Base-by-base conservation (phyloP, 371 early-diverging fungal genomes). In the Mortierella sp. region DNA sequence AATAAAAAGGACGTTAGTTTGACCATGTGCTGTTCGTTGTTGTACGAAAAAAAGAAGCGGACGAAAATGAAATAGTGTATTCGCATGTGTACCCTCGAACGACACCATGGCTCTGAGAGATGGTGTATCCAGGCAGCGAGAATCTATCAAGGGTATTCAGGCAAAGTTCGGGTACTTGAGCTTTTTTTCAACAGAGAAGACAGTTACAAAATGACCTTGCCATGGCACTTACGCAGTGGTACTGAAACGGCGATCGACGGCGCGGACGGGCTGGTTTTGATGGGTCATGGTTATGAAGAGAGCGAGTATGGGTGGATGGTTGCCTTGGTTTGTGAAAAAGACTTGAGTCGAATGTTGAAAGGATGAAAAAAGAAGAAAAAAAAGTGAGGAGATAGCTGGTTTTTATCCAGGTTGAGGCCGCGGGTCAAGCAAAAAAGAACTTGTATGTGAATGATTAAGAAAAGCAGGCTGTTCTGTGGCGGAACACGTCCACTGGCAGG, bases 161-260 rank as follows among this genome's bases (percentile, higher is more conserved):
- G 43, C 2, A 16, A 6, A 13, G 5, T 26, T 28, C 8, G 28
- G 24, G 34, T 31, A 26, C 31, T 31, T 59, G 13, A 59, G 19
- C 19, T 59, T 31, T 31, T 59, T 59, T 31, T 24, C 50, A 24
- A 34, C 6, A 40, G 43, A 40, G 6, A 40, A 2, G 50, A 13
- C 50, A 50, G 50, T 16, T 14, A 53, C 1, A 16, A 53, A 16
- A 40, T 6, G 24, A 53, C 16, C 6, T 59, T 31, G 6, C 14
- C 34, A 59, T 16, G 6, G 4, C 34, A 59, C 59, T 16, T 79
- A 85, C 79, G 72, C 81, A 3, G 82, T 85, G 26, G 86, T 81
- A 14, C 61, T 81, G 64, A 86, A 86, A 61, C 86, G 79, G 37
- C 86, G 86, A 55, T 86, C 86, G 51, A 86, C 82, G 26, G 86